Conservation (phyloP, 139 green algal species). For the Chlorella sorokiniana region DNA sequence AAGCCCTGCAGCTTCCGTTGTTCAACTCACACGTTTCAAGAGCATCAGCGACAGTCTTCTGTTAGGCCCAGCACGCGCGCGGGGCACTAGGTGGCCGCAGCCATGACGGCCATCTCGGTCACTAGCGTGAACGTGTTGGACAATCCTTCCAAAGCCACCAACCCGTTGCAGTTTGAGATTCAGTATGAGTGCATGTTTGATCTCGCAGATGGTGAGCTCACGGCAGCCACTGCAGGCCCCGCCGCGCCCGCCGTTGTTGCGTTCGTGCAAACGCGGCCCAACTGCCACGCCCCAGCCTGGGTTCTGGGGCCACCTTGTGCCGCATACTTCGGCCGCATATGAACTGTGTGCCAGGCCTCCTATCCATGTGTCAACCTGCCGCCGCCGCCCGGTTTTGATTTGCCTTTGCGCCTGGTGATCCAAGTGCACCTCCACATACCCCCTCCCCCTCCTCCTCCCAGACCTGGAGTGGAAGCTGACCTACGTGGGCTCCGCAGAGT, state of each 20-base stretch:
- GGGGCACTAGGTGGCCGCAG: neutral
- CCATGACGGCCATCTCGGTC: conserved; percentile 91
- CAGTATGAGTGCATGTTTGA: conserved; percentile 90
- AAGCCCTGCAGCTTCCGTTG: too few relatives aligned
- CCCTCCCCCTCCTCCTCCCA: conserved; percentile 33
- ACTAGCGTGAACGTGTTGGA: conserved; percentile 83
- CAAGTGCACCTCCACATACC: neutral
- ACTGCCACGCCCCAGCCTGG: neutral
- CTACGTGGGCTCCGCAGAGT: conserved; percentile 96
- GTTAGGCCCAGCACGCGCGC: neutral
- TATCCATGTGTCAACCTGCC: too few relatives aligned
- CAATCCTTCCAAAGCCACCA: conserved; percentile 83
- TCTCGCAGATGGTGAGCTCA: conserved; percentile 71
- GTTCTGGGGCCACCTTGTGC: too few relatives aligned
- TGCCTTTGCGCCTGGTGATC: neutral
- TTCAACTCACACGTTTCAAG: neutral
- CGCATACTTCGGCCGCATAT: too few relatives aligned
- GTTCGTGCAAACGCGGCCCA: neutral
- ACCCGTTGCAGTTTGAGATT: conserved; percentile 94
- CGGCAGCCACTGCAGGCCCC: too few relatives aligned
- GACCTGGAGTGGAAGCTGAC: conserved; percentile 96
- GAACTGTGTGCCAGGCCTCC: too few relatives aligned
- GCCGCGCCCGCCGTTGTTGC: conserved; percentile 2
- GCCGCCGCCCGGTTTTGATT: too few relatives aligned
- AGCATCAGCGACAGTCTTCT: neutral